These are phyloP conservation scores for Globisporangium cederbergense DNA, from an alignment of 352 stramenopile genomes.

Conservation along the genomic window DNA sequence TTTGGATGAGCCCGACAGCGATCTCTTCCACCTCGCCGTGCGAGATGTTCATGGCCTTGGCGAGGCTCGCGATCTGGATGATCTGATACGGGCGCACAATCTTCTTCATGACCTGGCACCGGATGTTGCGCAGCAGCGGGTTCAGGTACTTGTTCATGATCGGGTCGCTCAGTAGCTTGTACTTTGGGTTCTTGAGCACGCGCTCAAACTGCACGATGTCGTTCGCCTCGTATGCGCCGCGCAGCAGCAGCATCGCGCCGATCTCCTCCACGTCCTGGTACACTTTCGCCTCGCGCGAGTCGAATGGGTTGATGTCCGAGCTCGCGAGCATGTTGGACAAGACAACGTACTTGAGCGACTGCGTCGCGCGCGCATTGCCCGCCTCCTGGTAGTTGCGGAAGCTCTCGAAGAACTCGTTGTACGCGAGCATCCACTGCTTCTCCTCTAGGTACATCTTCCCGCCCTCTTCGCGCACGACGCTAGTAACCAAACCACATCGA, in stretches of 20 bases:
- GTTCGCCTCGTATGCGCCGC: slow-evolving; percentile 76
- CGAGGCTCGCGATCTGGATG: slow-evolving; percentile 87
- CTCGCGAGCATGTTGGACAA: slow-evolving; percentile 91
- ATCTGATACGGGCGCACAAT: slow-evolving; percentile 90
- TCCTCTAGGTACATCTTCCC: slow-evolving; percentile 93
- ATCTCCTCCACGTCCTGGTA: slow-evolving; percentile 83
- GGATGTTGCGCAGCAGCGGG: slow-evolving; percentile 92
- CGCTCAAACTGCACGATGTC: slow-evolving; percentile 93
- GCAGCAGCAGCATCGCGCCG: slow-evolving; percentile 69
- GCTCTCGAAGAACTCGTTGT: slow-evolving; percentile 94
- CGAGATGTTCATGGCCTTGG: slow-evolving; percentile 88
- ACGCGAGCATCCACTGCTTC: slow-evolving; percentile 86
- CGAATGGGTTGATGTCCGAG: slow-evolving; percentile 93
- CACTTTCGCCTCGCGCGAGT: slow-evolving; percentile 91
- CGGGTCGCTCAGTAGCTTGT: slow-evolving; percentile 90
- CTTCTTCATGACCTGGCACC: slow-evolving; percentile 90
- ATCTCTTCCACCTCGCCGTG: slow-evolving; percentile 87
- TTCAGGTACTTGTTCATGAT: slow-evolving; percentile 91
- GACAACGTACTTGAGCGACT: slow-evolving; percentile 92
- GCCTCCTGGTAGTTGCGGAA: slow-evolving; percentile 93
- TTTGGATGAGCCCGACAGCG: slow-evolving; percentile 90
- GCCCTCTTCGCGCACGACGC: slow-evolving; percentile 88
- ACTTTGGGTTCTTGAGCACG: slow-evolving; percentile 89
- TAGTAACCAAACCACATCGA: slow-evolving; percentile 18
- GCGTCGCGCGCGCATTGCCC: slow-evolving; percentile 81